Evolutionary conservation across 371 early-diverging fungal genomes (phyloP), one percentile per base, ranked within the genome.

Genomic region (Syncephalastrum racemosum): DNA sequence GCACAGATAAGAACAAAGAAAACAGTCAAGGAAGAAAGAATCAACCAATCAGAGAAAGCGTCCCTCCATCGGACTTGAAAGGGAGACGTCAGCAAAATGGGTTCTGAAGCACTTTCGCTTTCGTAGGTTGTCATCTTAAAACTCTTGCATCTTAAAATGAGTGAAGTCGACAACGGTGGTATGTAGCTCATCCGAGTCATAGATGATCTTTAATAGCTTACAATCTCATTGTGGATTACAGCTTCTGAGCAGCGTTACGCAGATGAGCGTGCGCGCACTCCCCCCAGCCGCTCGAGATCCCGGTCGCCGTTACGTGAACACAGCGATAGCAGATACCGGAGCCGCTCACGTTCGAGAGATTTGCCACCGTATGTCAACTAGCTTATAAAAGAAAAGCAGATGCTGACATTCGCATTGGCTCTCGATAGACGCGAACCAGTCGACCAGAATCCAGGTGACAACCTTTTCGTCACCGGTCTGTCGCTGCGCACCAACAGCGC

Each of bases 401-500:
- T 60, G 48, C 42, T 49, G 43, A 46, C 53, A 4, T 45, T 41
- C 50, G 4, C 50, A 36, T n/a, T n/a, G n/a, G n/a, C n/a, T n/a
- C 53, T 18, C 52, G 13, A 20, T 44, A 64, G 63, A 14, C 59
- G 59, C 15, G 59, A 63, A 8, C 71, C 65, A 47, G 67, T 62
- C 16, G 78, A 77, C 54, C 50, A 62, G 53, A 90, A 91, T 62
- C 87, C 90, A 51, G 90, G 92, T 27, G 88, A 84, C 68, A 92
- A 90, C 60, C 71, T 92, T 48, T 90, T 87, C 63, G 85, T 92
- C 47, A 88, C 88, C 44, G 88, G 89, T 25, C 80, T 92, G 19
- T 73, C 87, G 42, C 54, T 63, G 46, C 75, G 81, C 58, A 84
- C 86, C 39, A 68, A 68, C 22, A 82, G 85, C 56, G 67, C 70